Evolutionary conservation across 306 rosid species (phyloP).

Genomic region (Sphenostylis stenocarpa): DNA sequence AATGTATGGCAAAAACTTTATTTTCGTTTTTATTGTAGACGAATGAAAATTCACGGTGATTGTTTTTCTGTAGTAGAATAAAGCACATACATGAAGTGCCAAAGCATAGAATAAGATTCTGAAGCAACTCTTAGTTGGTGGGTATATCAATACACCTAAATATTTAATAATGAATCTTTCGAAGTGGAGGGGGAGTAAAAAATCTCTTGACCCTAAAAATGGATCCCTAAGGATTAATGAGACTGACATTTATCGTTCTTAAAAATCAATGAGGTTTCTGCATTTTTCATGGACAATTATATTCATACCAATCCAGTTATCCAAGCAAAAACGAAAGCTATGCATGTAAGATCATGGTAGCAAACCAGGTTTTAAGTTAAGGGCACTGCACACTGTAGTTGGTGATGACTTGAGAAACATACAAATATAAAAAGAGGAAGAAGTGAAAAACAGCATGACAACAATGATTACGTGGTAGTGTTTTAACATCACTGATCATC

Average conservation of each 20-base stretch:
- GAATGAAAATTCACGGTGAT: not conserved
- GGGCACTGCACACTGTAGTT: not conserved
- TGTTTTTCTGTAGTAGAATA: not conserved
- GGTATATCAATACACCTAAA: too few species aligned
- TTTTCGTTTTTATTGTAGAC: not conserved
- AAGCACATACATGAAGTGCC: not conserved
- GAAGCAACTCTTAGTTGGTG: not conserved
- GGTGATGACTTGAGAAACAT: too few species aligned
- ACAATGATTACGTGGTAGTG: not conserved
- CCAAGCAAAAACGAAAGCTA: not conserved
- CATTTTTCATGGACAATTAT: not conserved
- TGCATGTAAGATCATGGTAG: not conserved
- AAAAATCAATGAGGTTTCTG: not conserved
- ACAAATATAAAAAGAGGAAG: not conserved
- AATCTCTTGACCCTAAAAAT: not conserved
- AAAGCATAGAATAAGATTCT: slow-evolving; percentile 27
- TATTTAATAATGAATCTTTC: too few species aligned
- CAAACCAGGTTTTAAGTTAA: not conserved
- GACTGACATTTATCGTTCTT: not conserved
- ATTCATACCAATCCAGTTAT: not conserved
- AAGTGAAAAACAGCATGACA: not conserved
- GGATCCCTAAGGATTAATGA: not conserved
- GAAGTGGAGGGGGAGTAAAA: too few species aligned
- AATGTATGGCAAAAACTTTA: not conserved
- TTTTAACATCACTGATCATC: not conserved